phyloP scores from a whole-genome alignment of 164 flowering plant genomes.

The Tetrastigma voinierianum region DNA sequence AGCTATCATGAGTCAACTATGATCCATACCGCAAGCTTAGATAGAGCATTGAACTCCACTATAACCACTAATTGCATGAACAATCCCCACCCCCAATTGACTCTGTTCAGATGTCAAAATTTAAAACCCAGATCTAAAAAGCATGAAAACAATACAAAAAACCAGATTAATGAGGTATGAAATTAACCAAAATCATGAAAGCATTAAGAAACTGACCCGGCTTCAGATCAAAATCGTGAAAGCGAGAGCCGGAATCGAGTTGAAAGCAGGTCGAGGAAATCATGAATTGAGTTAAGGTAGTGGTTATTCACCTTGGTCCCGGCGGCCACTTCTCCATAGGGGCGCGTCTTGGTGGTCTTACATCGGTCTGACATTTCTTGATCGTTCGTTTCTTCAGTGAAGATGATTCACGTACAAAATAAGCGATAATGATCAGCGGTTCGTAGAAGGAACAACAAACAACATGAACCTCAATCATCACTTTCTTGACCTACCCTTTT shows the following conservation, averaged over 20 bases:
- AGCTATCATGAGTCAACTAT: too few relatives aligned
- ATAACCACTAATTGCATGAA: too few relatives aligned
- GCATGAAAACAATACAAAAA: background rate
- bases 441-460: background rate
- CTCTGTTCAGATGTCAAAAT: too few relatives aligned
- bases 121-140: slow-evolving; percentile 4
- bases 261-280: background rate
- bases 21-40: too few relatives aligned
- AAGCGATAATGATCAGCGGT: background rate
- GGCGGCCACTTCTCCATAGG: slow-evolving; percentile 48
- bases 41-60: too few relatives aligned
- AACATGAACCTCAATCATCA: background rate
- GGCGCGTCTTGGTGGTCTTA: slow-evolving; percentile 47
- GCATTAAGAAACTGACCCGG: background rate
- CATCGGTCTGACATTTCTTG: slow-evolving; percentile 36
- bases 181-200: background rate
- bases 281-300: background rate
- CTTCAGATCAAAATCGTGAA: background rate
- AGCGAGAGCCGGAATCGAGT: background rate
- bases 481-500: slow-evolving; percentile 11
- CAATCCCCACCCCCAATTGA: too few relatives aligned
- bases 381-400: background rate
- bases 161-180: too few relatives aligned
- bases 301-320: slow-evolving; percentile 43
- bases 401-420: slow-evolving; percentile 12